Base-by-base conservation (phyloP, 2,329 filamentous ascomycete species). In the Paraphoma sp. region DNA sequence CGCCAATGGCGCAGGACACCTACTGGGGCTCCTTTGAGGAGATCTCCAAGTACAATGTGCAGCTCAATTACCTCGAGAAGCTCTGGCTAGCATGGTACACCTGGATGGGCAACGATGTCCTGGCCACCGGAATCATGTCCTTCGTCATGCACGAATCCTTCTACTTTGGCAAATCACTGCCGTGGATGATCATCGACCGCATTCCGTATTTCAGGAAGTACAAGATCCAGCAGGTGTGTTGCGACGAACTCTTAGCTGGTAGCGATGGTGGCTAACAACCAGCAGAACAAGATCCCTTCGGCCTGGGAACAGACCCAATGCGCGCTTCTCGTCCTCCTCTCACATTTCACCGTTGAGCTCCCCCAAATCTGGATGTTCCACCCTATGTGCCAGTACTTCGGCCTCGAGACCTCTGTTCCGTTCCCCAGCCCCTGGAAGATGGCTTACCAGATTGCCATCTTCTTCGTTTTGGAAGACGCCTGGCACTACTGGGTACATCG, bases 281-380 rank as follows among this genome's bases (percentile, higher is more conserved):
- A 30, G 43, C 64, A 88, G 86, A 79, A 84, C 80, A 98, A 98
- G 84, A 87, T 97, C 44, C 95, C 95, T 9, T 96, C 93, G n/a
- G 83, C 89, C 51, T 89, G 87, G 75, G 95, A 99, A 79, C 95
- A 99, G 80, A 96, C 92, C 87, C 87, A 93, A 73, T 99, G 95
- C 81, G 93, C 95, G 57, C 88, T 87, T 77, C 88, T 97, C 65
- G 95, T 99, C 62, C 89, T 99, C 64, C 83, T 98, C 71, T 93
- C 89, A 76, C 95, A 99, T 79, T 96, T 98, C 80, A 98, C 95
- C 65, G 95, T 97, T 78, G 95, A 99, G 80, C 87, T 99, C 38
- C 95, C 95, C 60, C 95, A 98, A 80, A 98, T 98, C 78, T 98
- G 94, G 94, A 86, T 98, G 70, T 99, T 99, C 86, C 95, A 99